Conservation (phyloP, 208 protist species). For the Trichomonas gallinae region DNA sequence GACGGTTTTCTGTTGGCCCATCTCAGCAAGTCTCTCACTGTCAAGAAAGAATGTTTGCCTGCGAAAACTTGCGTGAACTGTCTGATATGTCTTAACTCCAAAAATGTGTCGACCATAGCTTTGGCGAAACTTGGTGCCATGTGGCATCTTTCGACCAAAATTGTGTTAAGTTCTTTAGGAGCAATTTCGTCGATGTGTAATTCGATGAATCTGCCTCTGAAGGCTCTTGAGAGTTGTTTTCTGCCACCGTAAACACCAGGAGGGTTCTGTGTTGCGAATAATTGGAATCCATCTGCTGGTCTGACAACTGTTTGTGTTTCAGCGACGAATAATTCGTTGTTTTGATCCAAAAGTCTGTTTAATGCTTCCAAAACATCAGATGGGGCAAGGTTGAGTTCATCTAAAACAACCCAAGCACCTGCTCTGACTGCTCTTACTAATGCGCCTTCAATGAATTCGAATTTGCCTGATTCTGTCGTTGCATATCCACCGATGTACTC, state of each 20-base stretch:
- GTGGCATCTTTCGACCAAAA: slow-evolving; percentile 74
- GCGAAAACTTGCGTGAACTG: slow-evolving; percentile 70
- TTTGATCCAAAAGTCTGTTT: slow-evolving; percentile 99
- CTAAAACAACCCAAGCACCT: slow-evolving; percentile 98
- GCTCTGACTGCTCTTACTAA: slow-evolving; percentile 48
- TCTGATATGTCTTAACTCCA: slow-evolving; percentile 68
- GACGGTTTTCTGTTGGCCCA: slow-evolving; percentile 79
- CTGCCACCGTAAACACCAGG: slow-evolving; percentile 83
- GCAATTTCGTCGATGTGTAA: slow-evolving; percentile 98
- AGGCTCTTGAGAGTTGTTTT: slow-evolving; percentile 96
- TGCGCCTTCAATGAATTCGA: slow-evolving; percentile 60
- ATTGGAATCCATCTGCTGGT: slow-evolving; percentile 88
- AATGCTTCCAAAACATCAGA: slow-evolving; percentile 91
- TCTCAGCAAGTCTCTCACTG: slow-evolving; percentile 96
- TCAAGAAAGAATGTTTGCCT: slow-evolving; percentile 94
- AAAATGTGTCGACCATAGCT: slow-evolving; percentile 59
- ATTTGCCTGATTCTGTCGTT: slow-evolving; percentile 24
- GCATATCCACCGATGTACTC: slow-evolving; percentile 36
- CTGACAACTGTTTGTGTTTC: slow-evolving; percentile 90
- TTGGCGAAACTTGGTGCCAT: slow-evolving; percentile 24
- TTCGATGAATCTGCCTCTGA: slow-evolving; percentile 96
- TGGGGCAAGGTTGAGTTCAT: slow-evolving; percentile 99
- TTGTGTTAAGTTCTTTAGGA: slow-evolving; percentile 76
- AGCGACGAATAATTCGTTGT: slow-evolving; percentile 95
- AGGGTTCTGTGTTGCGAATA: slow-evolving; percentile 99